Conservation (phyloP, 2,329 filamentous ascomycete species). For the Aspergillus japonicus region DNA sequence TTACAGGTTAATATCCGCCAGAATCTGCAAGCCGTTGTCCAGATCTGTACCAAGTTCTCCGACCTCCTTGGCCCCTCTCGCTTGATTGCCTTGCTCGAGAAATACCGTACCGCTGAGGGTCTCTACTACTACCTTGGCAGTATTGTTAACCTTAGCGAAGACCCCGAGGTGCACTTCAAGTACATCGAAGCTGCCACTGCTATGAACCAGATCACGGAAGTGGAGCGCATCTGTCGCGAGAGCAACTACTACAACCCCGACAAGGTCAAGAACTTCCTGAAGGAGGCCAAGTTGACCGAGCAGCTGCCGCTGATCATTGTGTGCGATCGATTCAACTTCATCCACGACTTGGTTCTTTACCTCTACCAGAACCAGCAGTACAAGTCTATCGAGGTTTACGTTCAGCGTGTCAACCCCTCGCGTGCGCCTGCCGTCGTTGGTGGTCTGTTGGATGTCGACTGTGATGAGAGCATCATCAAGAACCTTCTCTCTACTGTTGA, state of each 20-base stretch:
- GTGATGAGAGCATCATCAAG: conserved; percentile 95
- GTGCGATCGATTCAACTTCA: conserved; percentile 98
- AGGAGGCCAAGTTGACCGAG: conserved; percentile 88
- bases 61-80: conserved; percentile 85
- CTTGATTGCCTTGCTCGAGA: conserved; percentile 92
- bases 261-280: conserved; percentile 99
- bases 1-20: conserved; percentile 94
- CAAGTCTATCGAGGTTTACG: conserved; percentile 97
- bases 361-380: conserved; percentile 99
- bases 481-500: conserved; percentile 82
- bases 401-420: conserved; percentile 91
- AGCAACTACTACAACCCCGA: conserved; percentile 86
- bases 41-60: conserved; percentile 96
- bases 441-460: conserved; percentile 92
- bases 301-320: conserved; percentile 97
- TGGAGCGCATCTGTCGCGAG: conserved; percentile 95
- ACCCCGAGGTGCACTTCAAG: conserved; percentile 96
- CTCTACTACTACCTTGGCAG: conserved; percentile 98
- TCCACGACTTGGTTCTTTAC: conserved; percentile 93
- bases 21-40: conserved; percentile 90
- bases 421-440: conserved; percentile 91
- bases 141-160: conserved; percentile 95
- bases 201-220: conserved; percentile 91
- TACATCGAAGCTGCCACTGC: conserved; percentile 96
- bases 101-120: conserved; percentile 94